Percentiles rank a stretch among this genome's conserved stretches.
Evolutionary conservation across 164 flowering plant genomes (phyloP).

Genomic region (Nelumbo lutea): DNA sequence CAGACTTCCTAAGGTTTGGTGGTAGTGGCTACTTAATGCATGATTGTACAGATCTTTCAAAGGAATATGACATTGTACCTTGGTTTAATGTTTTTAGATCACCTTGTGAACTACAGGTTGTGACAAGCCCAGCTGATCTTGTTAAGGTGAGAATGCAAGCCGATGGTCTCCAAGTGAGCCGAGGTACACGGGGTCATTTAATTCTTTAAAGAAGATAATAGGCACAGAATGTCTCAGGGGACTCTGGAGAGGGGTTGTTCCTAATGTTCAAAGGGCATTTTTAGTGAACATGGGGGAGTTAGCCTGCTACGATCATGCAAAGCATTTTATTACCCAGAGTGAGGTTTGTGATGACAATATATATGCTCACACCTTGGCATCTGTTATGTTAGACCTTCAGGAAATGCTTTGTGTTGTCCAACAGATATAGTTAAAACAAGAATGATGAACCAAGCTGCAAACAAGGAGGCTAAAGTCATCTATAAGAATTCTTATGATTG

Average conservation of each 20-base stretch:
- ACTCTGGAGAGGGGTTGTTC: slow-evolving; percentile 84
- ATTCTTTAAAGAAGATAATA: slow-evolving; percentile 60
- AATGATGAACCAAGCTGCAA: slow-evolving; percentile 74
- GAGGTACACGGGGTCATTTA: slow-evolving; percentile 58
- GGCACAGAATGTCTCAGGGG: slow-evolving; percentile 58
- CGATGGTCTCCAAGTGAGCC: slow-evolving; percentile 53
- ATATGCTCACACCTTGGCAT: slow-evolving; percentile 76
- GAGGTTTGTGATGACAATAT: slow-evolving; percentile 58
- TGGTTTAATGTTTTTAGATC: no score
- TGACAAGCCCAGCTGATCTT: slow-evolving; percentile 94
- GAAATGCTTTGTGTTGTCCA: slow-evolving; percentile 85
- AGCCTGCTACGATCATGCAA: slow-evolving; percentile 91
- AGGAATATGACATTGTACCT: no score
- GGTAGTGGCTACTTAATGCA: no score
- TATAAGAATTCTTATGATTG: slow-evolving; percentile 74
- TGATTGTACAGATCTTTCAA: no score
- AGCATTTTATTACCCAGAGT: slow-evolving; percentile 47
- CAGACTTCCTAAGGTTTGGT: no score
- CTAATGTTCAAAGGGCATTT: slow-evolving; percentile 81
- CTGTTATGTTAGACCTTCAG: slow-evolving; percentile 83
- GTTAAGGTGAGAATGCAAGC: slow-evolving; percentile 96
- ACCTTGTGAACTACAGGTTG: slow-evolving; percentile 38
- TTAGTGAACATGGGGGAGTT: slow-evolving; percentile 93
- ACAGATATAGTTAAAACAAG: slow-evolving; percentile 93
- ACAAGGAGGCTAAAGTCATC: slow-evolving; percentile 25